Percentiles rank a stretch among this genome's conserved stretches.
Conservation (phyloP, 2,329 filamentous ascomycete genomes). For the Metarhizium robertsii region DNA sequence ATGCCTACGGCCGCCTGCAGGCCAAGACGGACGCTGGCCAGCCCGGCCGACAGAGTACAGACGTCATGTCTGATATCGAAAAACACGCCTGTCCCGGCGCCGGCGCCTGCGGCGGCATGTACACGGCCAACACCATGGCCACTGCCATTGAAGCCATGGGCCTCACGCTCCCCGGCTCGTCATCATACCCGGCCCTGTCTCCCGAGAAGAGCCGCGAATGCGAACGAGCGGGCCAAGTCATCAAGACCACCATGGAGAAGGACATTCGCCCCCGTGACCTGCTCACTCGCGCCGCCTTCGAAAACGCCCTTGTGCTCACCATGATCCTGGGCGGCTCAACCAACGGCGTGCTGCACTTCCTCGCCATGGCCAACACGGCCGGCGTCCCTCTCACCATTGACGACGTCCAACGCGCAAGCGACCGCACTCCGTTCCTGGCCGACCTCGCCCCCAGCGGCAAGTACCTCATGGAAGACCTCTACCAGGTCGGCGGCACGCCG, state of each 20-base stretch:
- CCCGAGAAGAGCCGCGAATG: slow-evolving; percentile 84
- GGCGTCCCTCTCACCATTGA: slow-evolving; percentile 69
- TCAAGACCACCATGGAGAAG: slow-evolving; percentile 69
- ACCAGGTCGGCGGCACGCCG: slow-evolving; percentile 75
- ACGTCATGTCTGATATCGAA: slow-evolving; percentile 80
- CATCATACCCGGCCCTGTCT: slow-evolving; percentile 70
- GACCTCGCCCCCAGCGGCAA: slow-evolving; percentile 76
- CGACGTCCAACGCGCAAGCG: slow-evolving; percentile 71
- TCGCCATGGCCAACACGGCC: slow-evolving; percentile 83
- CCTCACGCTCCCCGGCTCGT: slow-evolving; percentile 74
- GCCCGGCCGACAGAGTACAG: slow-evolving; percentile 57
- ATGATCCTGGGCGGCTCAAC: slow-evolving; percentile 89
- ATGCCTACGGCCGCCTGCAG: slow-evolving; percentile 67
- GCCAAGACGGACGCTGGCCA: slow-evolving; percentile 54
- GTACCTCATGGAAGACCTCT: slow-evolving; percentile 83
- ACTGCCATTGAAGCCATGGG: slow-evolving; percentile 85
- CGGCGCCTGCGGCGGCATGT: slow-evolving; percentile 76
- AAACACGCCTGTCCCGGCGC: slow-evolving; percentile 55
- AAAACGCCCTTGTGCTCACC: slow-evolving; percentile 82
- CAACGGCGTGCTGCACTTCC: slow-evolving; percentile 79
- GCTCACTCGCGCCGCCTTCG: slow-evolving; percentile 70
- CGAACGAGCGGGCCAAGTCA: slow-evolving; percentile 68
- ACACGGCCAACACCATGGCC: slow-evolving; percentile 87
- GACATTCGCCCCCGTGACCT: slow-evolving; percentile 76
- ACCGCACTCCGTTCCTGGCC: slow-evolving; percentile 79